Base-by-base conservation (phyloP, 2,329 filamentous ascomycete genomes). In the Fusarium sp. region DNA sequence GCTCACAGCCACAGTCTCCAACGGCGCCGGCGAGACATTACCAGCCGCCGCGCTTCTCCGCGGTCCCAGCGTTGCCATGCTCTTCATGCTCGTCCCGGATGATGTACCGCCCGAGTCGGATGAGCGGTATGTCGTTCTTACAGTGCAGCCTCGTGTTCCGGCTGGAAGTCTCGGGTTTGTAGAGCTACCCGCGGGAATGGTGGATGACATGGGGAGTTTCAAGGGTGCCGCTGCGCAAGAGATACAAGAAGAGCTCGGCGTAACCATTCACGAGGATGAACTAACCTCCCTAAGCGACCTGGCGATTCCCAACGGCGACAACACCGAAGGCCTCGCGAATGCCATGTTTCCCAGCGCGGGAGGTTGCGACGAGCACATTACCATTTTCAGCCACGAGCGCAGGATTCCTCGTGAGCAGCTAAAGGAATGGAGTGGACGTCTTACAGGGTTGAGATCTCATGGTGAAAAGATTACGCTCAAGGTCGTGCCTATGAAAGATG, bases 381-480 rank as follows among this genome's bases (percentile, higher is more conserved):
- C 86, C 11, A 85, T 92, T 24, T 92, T 89, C 76, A 85, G 88
- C 73, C 84, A 89, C 74, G 88, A 91, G 82, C 84, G 86, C 57
- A 83, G 85, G 27, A 84, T 92, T 5, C 83, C 86, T 8, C 83
- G 89, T 35, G 80, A 76, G 1, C 84, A 88, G 78, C 80, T 92
- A 61, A 79, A 82, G 16, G 86, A 89, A 64, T 91, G 88, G 89
- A 86, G 84, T 37, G 90, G 90, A 2, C 86, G 86, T 61, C 79
- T 91, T 60, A 92, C 90, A 24, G 90, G 90, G 0, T 76, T 91
- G 76, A 83, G 90, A 60, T 85, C 88, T 7, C 78, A 90, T 10
- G 90, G 90, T 2, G 90, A 92, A 83, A 91, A 85, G 82, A 92
- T 92, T 72, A 90, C 89, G 13, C 81, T 92, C 65, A 90, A 89